phyloP scores from a whole-genome alignment of 2,329 filamentous ascomycete genomes.

The Colletotrichum gigasporum region DNA sequence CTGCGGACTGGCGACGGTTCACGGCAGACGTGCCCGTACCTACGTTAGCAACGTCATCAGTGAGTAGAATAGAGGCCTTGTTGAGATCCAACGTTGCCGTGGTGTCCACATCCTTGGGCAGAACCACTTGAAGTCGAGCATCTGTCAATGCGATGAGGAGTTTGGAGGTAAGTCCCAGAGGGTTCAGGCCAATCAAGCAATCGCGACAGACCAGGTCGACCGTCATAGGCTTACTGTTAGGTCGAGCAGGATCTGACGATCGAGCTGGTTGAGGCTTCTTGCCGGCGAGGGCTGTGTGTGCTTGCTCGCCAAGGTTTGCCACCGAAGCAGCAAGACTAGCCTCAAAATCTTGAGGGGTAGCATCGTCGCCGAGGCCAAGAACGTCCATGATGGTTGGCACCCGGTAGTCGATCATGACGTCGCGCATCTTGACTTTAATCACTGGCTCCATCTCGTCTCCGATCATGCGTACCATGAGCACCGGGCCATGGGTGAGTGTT shows the following conservation, averaged over 20 bases:
- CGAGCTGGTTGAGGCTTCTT: slow-evolving; percentile 13
- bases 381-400: slow-evolving; percentile 85
- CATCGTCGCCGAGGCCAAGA: slow-evolving; percentile 73
- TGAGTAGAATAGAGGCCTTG: slow-evolving; percentile 84
- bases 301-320: slow-evolving; percentile 75
- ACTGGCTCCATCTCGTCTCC: slow-evolving; percentile 94
- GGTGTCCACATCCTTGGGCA: slow-evolving; percentile 73
- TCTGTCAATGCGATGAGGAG: slow-evolving; percentile 82
- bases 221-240: slow-evolving; percentile 64
- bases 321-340: slow-evolving; percentile 82
- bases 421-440: slow-evolving; percentile 86
- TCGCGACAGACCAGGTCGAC: slow-evolving; percentile 82
- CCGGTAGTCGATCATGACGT: slow-evolving; percentile 87
- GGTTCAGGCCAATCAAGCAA: slow-evolving; percentile 86
- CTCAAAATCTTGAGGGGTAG: slow-evolving; percentile 78
- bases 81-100: slow-evolving; percentile 74
- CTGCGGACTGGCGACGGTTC: slow-evolving; percentile 41
- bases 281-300: slow-evolving; percentile 57
- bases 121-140: slow-evolving; percentile 72
- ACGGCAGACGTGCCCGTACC: slow-evolving; percentile 18
- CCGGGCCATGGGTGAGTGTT: slow-evolving; percentile 46
- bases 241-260: slow-evolving; percentile 32
- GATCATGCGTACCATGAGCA: slow-evolving; percentile 89
- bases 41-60: slow-evolving; percentile 71
- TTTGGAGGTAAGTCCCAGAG: slow-evolving; percentile 78